These are phyloP conservation scores for Calonectria naviculata DNA, from an alignment of 2,329 filamentous ascomycete genomes.

Conservation along the genomic window DNA sequence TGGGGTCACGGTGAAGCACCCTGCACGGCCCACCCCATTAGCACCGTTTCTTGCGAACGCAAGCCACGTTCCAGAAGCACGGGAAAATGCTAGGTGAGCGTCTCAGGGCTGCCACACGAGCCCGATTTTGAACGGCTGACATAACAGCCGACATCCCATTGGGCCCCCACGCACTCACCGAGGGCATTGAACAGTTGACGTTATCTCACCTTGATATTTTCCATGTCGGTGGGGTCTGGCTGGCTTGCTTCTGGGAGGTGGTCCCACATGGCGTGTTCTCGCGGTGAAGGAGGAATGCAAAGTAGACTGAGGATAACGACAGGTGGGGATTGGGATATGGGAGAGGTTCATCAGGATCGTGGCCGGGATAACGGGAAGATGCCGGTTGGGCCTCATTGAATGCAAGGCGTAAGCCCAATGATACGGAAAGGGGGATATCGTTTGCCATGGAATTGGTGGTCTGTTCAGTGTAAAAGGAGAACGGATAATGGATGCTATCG, in stretches of 20 bases:
- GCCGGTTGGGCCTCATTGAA: slow-evolving; percentile 5
- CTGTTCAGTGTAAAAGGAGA: not conserved
- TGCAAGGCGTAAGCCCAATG: slow-evolving; percentile 7
- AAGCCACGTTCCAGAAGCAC: slow-evolving; percentile 20
- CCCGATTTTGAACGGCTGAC: not conserved
- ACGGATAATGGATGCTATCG: not conserved
- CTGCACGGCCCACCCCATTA: not conserved
- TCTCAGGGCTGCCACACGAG: not conserved
- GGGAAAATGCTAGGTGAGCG: slow-evolving; percentile 4
- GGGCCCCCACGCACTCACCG: slow-evolving; percentile 20
- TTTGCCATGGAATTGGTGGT: slow-evolving; percentile 1
- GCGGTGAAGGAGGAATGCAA: slow-evolving; percentile 15
- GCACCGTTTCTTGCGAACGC: not conserved
- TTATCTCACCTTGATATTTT: slow-evolving; percentile 19
- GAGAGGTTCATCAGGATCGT: not conserved
- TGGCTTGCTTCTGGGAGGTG: slow-evolving; percentile 5
- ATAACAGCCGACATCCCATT: slow-evolving; percentile 5
- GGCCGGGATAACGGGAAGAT: slow-evolving; percentile 10
- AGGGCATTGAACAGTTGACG: not conserved
- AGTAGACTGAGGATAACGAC: slow-evolving; percentile 6
- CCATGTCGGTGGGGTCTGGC: not conserved
- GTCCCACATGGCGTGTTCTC: slow-evolving; percentile 22
- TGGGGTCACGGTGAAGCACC: not conserved
- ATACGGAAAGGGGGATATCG: not conserved
- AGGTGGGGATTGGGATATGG: slow-evolving; percentile 9